Base-by-base conservation (phyloP, 176 grass and related monocot genomes). In the Canna indica region DNA sequence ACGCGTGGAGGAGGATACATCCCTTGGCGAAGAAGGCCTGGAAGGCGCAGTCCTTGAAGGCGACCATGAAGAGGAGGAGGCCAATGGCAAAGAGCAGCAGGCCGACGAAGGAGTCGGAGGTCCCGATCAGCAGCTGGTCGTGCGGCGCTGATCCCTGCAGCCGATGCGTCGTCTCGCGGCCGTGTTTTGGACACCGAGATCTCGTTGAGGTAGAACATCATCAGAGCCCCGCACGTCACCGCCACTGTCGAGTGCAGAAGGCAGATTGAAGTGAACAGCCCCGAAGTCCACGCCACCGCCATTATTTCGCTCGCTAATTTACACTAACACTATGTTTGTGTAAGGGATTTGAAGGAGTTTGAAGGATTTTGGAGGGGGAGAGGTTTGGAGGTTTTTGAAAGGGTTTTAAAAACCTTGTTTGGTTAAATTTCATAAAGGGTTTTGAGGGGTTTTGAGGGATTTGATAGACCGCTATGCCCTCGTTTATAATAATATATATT, bases 1-100 rank as follows among this genome's bases (percentile, higher is more conserved):
- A 64, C 14, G 74, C 83, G 30, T 85, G 83, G 56, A 85, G 83
- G 39, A 85, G 72, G 48, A 81, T 38, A 42, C 83, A 85, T n/a
- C 83, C 83, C 52, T 85, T 85, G 30, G 83, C 83, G 59, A 85
- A 85, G 68, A 85, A 85, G 46, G 69, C 53, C 83, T 85, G 83
- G 31, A 85, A 85, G 13, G 69, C 83, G 65, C 74, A 78, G 67
- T 85, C 83, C 58, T 68, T 72, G 58, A 85, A 85, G 36, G 78
- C 52, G 31, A 81, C 73, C 83, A 85, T 85, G 83, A 85, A 81
- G 35, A 85, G 73, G 41, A 85, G 69, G 38, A 57, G n/a, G 10
- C 83, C 83, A 30, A 85, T 69, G 53, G 73, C 74, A 17, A 81
- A 78, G 24, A 85, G 78, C 14, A 85, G 78, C 28, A 85, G 64